Evolutionary conservation across 176 grass and related monocot genomes (phyloP).

Genomic region (Ensete glaucum): DNA sequence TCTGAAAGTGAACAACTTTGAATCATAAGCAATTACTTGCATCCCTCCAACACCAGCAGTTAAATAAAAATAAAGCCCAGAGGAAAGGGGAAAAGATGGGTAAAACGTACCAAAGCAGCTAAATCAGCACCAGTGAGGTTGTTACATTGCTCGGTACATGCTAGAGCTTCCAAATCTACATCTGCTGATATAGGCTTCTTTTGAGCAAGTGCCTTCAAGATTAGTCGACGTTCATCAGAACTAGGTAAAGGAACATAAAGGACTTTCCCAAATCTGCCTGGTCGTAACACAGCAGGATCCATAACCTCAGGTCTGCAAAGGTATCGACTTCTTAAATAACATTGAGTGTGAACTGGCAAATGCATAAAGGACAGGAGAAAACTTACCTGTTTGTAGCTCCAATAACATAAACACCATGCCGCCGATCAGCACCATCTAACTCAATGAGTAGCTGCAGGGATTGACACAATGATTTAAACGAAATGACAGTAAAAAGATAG

Average conservation of each 20-base stretch:
- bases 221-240: slow-evolving; percentile 46
- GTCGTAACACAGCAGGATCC: slow-evolving; percentile 69
- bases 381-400: slow-evolving; percentile 89
- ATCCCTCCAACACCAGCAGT: not conserved
- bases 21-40: not conserved
- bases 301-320: slow-evolving; percentile 63
- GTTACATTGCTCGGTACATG: slow-evolving; percentile 37
- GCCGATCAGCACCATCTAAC: slow-evolving; percentile 71
- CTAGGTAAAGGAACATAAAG: slow-evolving; percentile 71
- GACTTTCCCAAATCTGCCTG: slow-evolving; percentile 76
- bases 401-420: slow-evolving; percentile 74
- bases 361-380: not conserved
- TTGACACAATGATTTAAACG: not conserved
- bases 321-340: not conserved
- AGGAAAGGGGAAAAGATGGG: not conserved
- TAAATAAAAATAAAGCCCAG: not conserved
- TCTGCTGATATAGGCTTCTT: slow-evolving; percentile 46
- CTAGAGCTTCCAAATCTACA: slow-evolving; percentile 51
- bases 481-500: not conserved
- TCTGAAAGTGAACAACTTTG: not conserved
- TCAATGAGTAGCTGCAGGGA: slow-evolving; percentile 59
- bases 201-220: slow-evolving; percentile 60
- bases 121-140: slow-evolving; percentile 72
- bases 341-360: not conserved
- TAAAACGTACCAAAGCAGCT: slow-evolving; percentile 50